These are phyloP conservation scores for Hypoxylon cercidicola DNA, from an alignment of 495 filamentous ascomycete genomes.

Conservation along the genomic window DNA sequence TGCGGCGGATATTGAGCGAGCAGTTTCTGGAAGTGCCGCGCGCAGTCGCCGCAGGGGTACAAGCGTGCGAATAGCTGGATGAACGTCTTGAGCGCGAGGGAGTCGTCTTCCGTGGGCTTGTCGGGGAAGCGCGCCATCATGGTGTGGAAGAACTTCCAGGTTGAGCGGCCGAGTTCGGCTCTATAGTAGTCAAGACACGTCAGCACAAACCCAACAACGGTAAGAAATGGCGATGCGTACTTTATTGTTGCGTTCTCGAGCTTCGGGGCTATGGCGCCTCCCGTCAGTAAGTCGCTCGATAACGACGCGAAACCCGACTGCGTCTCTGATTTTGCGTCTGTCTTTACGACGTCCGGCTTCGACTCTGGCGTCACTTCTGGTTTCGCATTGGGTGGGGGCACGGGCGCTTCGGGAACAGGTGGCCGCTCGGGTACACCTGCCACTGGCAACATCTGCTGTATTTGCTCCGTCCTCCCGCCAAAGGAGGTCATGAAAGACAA, in stretches of 20 bases:
- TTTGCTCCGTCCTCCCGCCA: constrained; percentile 32
- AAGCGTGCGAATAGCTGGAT: constrained; percentile 90
- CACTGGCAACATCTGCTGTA: constrained; percentile 30
- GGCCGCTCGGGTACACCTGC: constrained; percentile 18
- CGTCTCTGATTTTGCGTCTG: constrained; percentile 11
- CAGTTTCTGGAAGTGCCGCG: constrained; percentile 86
- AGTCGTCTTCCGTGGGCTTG: constrained; percentile 82
- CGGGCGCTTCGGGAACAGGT: constrained; percentile 6
- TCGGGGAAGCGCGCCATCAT: constrained; percentile 95
- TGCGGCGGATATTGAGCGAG: constrained; percentile 90
- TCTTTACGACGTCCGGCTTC: constrained; percentile 2
- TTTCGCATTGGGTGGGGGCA: not conserved
- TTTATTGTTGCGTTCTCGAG: constrained; percentile 93
- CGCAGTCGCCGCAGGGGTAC: constrained; percentile 97
- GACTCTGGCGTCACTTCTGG: constrained; percentile 3
- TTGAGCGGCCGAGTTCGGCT: constrained; percentile 86
- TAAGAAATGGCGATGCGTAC: constrained; percentile 52
- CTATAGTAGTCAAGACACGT: constrained; percentile 53
- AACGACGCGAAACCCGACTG: constrained; percentile 41
- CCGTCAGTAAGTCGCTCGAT: constrained; percentile 65
- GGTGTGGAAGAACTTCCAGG: constrained; percentile 95
- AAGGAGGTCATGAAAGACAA: constrained; percentile 44
- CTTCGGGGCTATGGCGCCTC: constrained; percentile 85
- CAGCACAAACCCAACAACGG: constrained; percentile 8
- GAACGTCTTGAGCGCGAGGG: constrained; percentile 82